phyloP scores from a whole-genome alignment of 2,329 filamentous ascomycete genomes.

The Curvularia spicifera region DNA sequence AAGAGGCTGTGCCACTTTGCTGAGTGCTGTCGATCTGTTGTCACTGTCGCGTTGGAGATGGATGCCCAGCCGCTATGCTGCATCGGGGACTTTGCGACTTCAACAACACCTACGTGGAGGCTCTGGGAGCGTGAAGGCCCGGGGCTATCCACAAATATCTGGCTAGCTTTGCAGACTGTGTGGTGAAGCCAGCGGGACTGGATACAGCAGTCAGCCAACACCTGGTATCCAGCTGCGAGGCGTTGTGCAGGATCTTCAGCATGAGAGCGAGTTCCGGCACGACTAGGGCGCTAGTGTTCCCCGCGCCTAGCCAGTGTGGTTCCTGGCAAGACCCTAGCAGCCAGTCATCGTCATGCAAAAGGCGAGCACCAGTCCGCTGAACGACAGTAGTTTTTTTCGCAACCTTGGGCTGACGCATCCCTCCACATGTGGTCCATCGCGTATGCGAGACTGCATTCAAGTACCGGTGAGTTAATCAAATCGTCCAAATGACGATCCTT shows the following conservation, averaged over 20 bases:
- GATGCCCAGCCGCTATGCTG: conserved; percentile 22
- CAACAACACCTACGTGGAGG: conserved; percentile 11
- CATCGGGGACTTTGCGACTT: conserved; percentile 19
- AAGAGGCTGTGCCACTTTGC: neutral
- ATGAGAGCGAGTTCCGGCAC: conserved; percentile 23
- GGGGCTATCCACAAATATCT: conserved; percentile 6
- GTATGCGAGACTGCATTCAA: neutral
- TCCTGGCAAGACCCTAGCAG: conserved; percentile 28
- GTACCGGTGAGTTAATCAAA: too few species aligned
- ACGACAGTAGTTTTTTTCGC: conserved; percentile 5
- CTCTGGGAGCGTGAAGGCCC: conserved; percentile 2
- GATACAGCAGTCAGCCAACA: neutral
- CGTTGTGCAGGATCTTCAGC: conserved; percentile 23
- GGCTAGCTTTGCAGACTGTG: neutral
- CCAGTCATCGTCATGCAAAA: conserved; percentile 23
- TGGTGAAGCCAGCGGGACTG: neutral
- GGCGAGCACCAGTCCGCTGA: conserved; percentile 3
- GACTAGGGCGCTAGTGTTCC: conserved; percentile 30
- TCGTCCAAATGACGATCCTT: too few species aligned
- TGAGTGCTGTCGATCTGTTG: neutral
- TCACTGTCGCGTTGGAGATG: conserved; percentile 10
- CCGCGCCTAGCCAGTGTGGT: conserved; percentile 32
- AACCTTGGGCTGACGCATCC: neutral
- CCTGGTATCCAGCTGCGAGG: conserved; percentile 5
- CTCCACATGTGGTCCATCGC: neutral